Evolutionary conservation across 331 rosid species (phyloP), one percentile per base, ranked within the genome.

Genomic region (Pyrus hybrid): DNA sequence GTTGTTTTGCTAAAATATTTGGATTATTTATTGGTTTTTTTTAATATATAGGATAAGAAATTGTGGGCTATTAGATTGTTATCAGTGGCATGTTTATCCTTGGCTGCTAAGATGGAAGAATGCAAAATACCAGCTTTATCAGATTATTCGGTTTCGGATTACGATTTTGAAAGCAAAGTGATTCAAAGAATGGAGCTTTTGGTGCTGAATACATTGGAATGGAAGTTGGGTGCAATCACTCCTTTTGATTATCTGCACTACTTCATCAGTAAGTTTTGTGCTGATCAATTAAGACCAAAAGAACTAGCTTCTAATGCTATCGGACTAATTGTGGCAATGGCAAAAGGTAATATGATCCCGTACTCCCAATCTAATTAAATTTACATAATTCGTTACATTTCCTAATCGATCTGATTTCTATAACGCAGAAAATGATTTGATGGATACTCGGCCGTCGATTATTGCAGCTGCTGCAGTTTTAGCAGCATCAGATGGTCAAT

Each of bases 81-180:
- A 76, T 85, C 93, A 29, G 85, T 87, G 60, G 93, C 90, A 35
- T 89, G 96, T 64, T 79, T 93, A 79, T 86, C 93, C 13, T 68
- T 90, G 49, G 98, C 96, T 49, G 98, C 94, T 56, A 93, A 93
- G 82, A 90, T 93, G 93, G 98, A 90, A 84, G 96, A 93, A 77
- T 74, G 80, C 64, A 82, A 60, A 16, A 88, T 83, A 75, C 94
- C 91, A 0, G 32, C 72, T 54, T 54, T 90, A 58, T 90, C 90
- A 4, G 87, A 85, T 51, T 91, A 76, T 73, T 87, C 76, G 63
- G 77, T 85, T 2, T 79, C 57, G 70, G 92, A 80, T 53, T 86
- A 75, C 67, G 29, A 76, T 13, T 88, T 93, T 77, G 88, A 90
- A 75, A 85, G 68, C 75, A 82, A 63, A 64, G 79, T 75, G 76